Evolutionary conservation across 495 filamentous ascomycete genomes (phyloP).

Genomic region (Tirmania nivea): DNA sequence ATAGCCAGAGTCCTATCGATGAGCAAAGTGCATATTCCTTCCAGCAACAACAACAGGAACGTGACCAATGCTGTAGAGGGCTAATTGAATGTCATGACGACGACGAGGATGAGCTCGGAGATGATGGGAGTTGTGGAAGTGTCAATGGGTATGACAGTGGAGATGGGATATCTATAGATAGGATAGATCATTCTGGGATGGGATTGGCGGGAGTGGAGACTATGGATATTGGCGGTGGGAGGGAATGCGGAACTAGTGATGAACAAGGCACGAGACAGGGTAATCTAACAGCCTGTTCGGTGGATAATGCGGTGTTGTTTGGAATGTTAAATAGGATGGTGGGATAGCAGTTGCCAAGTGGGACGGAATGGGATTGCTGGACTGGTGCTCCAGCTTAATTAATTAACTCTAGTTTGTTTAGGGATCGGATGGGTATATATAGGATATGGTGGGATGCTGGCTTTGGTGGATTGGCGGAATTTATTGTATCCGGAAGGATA

Average conservation of each 20-base stretch:
- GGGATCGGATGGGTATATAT: no score
- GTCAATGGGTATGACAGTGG: conserved; percentile 5
- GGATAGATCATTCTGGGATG: conserved; percentile 8
- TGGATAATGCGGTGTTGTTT: conserved; percentile 8
- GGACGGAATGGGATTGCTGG: no score
- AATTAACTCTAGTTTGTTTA: no score
- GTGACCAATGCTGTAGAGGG: conserved; percentile 8
- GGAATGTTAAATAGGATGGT: conserved; percentile 10
- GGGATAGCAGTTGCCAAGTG: background rate
- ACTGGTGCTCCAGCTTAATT: no score
- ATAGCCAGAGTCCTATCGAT: background rate
- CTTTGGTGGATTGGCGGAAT: no score
- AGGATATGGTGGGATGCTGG: no score
- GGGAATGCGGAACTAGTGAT: conserved; percentile 9
- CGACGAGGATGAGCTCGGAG: conserved; percentile 6
- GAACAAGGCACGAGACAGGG: conserved; percentile 1
- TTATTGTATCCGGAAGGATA: no score
- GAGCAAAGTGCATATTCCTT: background rate
- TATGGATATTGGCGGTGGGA: conserved; percentile 9
- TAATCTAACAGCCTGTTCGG: conserved; percentile 2
- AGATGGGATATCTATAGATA: background rate
- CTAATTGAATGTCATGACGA: conserved; percentile 1
- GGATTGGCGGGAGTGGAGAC: background rate
- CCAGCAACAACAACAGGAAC: background rate
- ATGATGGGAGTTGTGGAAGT: conserved; percentile 14